Evolutionary conservation across 2,329 filamentous ascomycete genomes (phyloP).

Genomic region (Ceratocystis papillata): DNA sequence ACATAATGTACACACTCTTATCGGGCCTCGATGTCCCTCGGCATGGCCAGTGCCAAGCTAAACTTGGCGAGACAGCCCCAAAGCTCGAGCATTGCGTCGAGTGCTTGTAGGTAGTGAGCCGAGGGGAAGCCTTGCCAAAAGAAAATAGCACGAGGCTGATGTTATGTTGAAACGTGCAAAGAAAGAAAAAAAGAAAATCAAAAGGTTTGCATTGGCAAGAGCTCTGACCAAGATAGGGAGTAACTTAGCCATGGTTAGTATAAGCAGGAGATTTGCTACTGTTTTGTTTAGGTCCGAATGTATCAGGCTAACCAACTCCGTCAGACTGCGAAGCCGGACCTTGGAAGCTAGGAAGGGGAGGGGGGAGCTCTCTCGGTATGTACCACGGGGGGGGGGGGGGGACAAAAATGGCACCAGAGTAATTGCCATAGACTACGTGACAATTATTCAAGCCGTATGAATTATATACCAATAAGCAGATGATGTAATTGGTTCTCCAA

Average conservation of each 20-base stretch:
- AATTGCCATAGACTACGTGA: not conserved
- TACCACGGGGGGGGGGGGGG: not conserved
- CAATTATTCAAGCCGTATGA: not conserved
- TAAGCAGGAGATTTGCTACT: slow-evolving; percentile 5
- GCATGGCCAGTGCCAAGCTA: slow-evolving; percentile 6
- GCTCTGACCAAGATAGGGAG: slow-evolving; percentile 1
- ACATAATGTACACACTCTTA: not conserved
- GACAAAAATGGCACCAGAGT: not conserved
- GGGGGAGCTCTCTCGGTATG: not conserved
- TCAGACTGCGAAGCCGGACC: slow-evolving; percentile 24
- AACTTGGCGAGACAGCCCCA: not conserved
- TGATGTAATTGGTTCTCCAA: not conserved
- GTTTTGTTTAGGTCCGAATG: slow-evolving; percentile 16
- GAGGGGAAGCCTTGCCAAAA: not conserved
- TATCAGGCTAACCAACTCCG: slow-evolving; percentile 16
- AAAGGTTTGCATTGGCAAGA: slow-evolving; percentile 13
- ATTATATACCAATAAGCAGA: not conserved
- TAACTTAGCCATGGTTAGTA: not conserved
- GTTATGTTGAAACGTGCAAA: not conserved
- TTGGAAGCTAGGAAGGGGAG: slow-evolving; percentile 2
- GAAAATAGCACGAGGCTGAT: slow-evolving; percentile 12
- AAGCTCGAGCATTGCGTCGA: not conserved
- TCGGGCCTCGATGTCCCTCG: slow-evolving; percentile 1
- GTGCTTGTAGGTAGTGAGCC: not conserved
- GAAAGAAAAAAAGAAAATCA: not conserved